Evolutionary conservation across 2,329 filamentous ascomycete species (phyloP), one percentile per base, ranked within the genome.

Genomic region (Neurospora sp.): DNA sequence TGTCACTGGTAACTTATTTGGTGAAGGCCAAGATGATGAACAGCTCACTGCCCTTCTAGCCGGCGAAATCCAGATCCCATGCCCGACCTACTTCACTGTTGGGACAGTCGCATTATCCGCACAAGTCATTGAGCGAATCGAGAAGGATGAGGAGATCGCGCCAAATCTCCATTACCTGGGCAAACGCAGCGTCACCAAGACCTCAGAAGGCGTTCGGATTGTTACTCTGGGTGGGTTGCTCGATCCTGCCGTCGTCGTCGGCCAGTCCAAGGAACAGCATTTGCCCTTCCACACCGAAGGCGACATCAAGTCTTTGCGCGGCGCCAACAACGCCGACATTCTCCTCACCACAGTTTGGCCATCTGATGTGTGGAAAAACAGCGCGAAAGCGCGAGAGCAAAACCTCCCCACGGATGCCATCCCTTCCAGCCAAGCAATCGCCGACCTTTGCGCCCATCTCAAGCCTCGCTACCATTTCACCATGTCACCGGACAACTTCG

Each of bases 401-500:
- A 78, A 83, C 6, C 83, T 86, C 4, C 85, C 87, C 11, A 78
- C 82, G n/a, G 79, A 81, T 1, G 79, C 84, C 4, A 82, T 89
- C 0, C 75, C 82, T 28, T 84, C 86, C 70, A 87, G 87, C n/a
- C 85, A 89, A 68, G 88, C 89, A 69, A 83, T 98, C 57, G 88
- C 93, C 6, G 91, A 96, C 71, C 84, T 99, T 11, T 95, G 91
- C 76, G 85, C 89, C 2, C 81, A 88, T 0, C 81, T 99, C 23
- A 96, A 93, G 78, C 96, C 96, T n/a, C 89, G 92, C 37, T 99
- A 99, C 77, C 94, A 98, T 79, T 89, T 98, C 76, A 89, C 92
- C 1, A 84, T 87, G 3, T 92, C 92, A 0, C 85, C 88, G 0
- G 79, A 78, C 8, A 81, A 84, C 6, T 89, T 89, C 75, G 95